These are phyloP conservation scores for Corylus americana DNA, from an alignment of 306 rosid genomes.

Conservation along the genomic window DNA sequence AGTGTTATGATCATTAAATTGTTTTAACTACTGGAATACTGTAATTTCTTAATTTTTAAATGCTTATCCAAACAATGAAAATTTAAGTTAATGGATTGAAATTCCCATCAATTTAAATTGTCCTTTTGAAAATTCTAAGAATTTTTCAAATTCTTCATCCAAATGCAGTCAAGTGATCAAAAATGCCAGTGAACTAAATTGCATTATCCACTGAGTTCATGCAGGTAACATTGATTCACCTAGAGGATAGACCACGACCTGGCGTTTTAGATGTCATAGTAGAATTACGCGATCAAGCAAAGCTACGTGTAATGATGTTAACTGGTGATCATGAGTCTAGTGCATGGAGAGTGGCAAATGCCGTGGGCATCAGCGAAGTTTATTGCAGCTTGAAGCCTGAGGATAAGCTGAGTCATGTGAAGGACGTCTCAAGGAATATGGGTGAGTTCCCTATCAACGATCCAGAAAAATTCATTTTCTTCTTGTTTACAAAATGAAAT, in stretches of 20 bases:
- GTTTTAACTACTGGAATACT: neutral
- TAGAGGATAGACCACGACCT: constrained; percentile 92
- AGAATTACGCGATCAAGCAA: constrained; percentile 71
- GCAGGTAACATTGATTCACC: constrained; percentile 93
- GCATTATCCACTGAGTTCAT: constrained; percentile 5
- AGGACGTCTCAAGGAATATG: constrained; percentile 80
- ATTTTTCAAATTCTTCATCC: neutral
- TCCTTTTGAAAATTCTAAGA: neutral
- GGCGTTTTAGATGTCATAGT: constrained; percentile 72
- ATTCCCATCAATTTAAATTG: neutral
- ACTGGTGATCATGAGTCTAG: constrained; percentile 93
- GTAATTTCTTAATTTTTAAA: too few relatives aligned
- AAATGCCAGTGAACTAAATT: constrained; percentile 19
- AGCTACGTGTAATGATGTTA: constrained; percentile 84
- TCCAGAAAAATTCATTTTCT: neutral
- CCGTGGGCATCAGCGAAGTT: constrained; percentile 85
- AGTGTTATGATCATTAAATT: neutral
- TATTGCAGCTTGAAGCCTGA: constrained; percentile 91
- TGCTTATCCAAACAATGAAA: neutral
- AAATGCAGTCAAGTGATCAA: neutral
- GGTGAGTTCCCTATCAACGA: constrained; percentile 44
- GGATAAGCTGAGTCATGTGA: constrained; percentile 88
- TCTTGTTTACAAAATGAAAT: neutral
- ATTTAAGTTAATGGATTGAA: neutral
- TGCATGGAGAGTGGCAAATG: constrained; percentile 87